These are phyloP conservation scores for Pyrenochaeta sp. DNA, from an alignment of 2,329 filamentous ascomycete species.

Conservation along the genomic window DNA sequence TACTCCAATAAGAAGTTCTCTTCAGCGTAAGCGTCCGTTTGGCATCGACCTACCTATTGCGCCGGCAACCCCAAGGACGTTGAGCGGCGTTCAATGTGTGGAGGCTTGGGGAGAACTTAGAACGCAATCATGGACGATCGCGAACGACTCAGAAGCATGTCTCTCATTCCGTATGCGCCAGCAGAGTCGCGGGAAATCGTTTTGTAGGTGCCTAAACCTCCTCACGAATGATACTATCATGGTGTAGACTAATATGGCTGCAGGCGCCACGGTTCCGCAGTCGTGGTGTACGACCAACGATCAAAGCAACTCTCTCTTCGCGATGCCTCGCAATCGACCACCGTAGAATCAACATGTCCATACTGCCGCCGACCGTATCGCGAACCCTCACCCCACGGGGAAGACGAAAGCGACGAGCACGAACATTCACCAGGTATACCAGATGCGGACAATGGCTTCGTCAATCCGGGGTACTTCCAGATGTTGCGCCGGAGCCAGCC, in stretches of 20 bases:
- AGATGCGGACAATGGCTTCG: constrained; percentile 69
- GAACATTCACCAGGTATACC: constrained; percentile 42
- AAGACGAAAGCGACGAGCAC: constrained; percentile 43
- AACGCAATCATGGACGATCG: constrained; percentile 38
- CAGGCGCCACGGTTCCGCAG: constrained; percentile 90
- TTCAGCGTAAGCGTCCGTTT: constrained; percentile 4
- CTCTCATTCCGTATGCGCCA: constrained; percentile 78
- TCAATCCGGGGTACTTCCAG: constrained; percentile 93
- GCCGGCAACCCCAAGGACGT: constrained; percentile 9
- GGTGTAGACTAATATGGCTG: constrained; percentile 20
- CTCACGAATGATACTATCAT: background rate
- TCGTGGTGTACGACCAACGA: constrained; percentile 87
- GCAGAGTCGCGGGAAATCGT: constrained; percentile 80
- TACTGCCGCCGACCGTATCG: constrained; percentile 81
- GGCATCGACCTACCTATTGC: constrained; percentile 5
- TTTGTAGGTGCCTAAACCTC: constrained; percentile 65
- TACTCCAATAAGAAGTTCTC: constrained; percentile 9
- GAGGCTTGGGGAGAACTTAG: constrained; percentile 6
- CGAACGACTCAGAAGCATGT: constrained; percentile 59
- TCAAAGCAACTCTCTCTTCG: constrained; percentile 87
- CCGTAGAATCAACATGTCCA: constrained; percentile 78
- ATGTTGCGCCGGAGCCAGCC: constrained; percentile 76
- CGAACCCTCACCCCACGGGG: constrained; percentile 51
- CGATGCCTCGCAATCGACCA: constrained; percentile 61
- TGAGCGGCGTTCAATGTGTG: constrained; percentile 15